phyloP scores from a whole-genome alignment of 441 rosid genomes.

The Omphalea diandra region DNA sequence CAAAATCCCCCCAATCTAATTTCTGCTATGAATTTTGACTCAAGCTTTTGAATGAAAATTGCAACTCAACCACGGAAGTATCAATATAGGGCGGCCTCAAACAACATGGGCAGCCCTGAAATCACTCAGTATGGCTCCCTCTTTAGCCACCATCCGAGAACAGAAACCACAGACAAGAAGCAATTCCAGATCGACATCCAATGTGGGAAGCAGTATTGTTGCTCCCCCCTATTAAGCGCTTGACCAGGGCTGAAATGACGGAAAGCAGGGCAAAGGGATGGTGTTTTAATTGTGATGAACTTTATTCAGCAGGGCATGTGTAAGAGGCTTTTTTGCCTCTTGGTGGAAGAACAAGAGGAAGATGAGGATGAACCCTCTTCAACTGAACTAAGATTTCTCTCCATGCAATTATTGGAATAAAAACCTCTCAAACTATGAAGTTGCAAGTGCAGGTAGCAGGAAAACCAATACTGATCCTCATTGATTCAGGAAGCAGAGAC shows the following conservation, averaged over 20 bases:
- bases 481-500: not conserved
- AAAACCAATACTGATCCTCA: not conserved
- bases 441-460: not conserved
- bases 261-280: not conserved
- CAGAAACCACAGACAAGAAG: no score
- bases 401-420: not conserved
- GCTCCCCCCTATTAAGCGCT: not conserved
- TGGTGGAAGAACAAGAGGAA: not conserved
- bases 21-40: not conserved
- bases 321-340: not conserved
- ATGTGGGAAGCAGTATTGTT: not conserved
- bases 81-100: not conserved
- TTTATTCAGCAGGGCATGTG: not conserved
- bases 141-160: no score
- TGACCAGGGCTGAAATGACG: not conserved
- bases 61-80: not conserved
- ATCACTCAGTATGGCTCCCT: no score
- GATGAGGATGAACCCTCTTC: not conserved
- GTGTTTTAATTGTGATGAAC: not conserved
- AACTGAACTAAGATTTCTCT: not conserved
- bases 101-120: no score
- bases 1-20: not conserved
- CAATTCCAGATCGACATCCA: no score
- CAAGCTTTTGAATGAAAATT: not conserved
- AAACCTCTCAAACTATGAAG: not conserved